A percentile compares a stretch with the other conserved stretches of the same genome.
These are phyloP conservation scores for Lactarius sp. DNA, from an alignment of 768 basidiomycete genomes.

Conservation along the genomic window DNA sequence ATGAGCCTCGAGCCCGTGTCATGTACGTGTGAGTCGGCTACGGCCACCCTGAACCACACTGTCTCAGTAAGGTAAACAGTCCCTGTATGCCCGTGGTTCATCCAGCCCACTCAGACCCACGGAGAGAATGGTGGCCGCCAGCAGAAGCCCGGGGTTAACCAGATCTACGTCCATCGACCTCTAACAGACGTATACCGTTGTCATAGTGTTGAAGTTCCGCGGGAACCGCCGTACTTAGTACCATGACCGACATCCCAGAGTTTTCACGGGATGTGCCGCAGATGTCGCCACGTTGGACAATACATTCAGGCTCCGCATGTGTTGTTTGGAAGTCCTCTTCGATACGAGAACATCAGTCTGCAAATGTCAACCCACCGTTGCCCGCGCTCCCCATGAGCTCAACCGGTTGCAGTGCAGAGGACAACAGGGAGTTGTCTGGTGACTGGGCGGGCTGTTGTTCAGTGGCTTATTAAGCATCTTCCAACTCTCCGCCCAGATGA, in stretches of 20 bases:
- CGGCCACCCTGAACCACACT: not conserved
- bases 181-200: conserved; percentile 2
- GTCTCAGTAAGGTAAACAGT: not conserved
- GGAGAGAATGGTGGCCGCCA: not conserved
- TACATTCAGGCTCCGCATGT: not conserved
- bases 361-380: not conserved
- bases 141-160: not conserved
- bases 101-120: not conserved
- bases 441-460: too few species aligned
- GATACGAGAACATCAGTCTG: not conserved
- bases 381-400: not conserved
- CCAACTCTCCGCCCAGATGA: too few species aligned
- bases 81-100: not conserved
- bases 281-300: not conserved
- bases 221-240: not conserved
- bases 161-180: not conserved
- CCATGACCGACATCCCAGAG: not conserved
- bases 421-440: not conserved
- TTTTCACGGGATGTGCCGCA: not conserved
- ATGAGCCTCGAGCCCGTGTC: not conserved
- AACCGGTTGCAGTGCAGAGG: not conserved
- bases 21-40: conserved; percentile 1
- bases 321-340: not conserved
- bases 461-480: too few species aligned
- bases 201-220: not conserved